Conservation (phyloP, 495 filamentous ascomycete species). For the Cryomyces minteri region DNA sequence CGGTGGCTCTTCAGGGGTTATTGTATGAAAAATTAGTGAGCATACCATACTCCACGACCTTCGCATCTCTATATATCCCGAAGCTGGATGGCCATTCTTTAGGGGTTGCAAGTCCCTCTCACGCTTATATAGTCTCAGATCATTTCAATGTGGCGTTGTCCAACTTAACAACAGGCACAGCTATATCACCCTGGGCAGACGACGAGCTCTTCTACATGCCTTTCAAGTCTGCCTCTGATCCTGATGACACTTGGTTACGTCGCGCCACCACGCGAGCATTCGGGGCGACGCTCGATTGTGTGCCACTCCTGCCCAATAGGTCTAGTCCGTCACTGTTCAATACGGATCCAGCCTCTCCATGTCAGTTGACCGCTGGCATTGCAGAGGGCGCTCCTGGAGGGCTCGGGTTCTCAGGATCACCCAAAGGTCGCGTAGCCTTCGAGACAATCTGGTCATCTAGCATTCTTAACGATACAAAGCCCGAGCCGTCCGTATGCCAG, state of each 20-base stretch:
- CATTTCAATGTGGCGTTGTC: conserved; percentile 16
- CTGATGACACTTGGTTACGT: neutral
- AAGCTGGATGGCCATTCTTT: neutral
- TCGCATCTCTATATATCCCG: conserved; percentile 1
- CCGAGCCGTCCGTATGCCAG: too few relatives aligned
- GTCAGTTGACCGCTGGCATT: too few relatives aligned
- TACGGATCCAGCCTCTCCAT: too few relatives aligned
- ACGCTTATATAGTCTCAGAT: neutral
- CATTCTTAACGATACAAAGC: too few relatives aligned
- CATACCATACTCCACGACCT: neutral
- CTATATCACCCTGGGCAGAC: conserved; percentile 22
- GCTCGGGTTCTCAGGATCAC: too few relatives aligned
- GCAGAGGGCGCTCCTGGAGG: too few relatives aligned
- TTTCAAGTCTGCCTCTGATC: conserved; percentile 3
- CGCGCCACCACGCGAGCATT: neutral
- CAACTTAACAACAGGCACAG: conserved; percentile 14
- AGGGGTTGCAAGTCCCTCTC: too few relatives aligned
- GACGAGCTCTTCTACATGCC: conserved; percentile 17
- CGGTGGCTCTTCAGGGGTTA: conserved; percentile 19
- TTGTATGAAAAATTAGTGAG: conserved; percentile 9
- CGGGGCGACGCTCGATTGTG: neutral
- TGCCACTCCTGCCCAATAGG: neutral
- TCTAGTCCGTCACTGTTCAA: too few relatives aligned
- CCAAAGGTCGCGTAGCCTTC: too few relatives aligned
- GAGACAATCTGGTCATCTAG: too few relatives aligned